Evolutionary conservation across 495 filamentous ascomycete species (phyloP).

Genomic region (Lasiosphaeria ovina): DNA sequence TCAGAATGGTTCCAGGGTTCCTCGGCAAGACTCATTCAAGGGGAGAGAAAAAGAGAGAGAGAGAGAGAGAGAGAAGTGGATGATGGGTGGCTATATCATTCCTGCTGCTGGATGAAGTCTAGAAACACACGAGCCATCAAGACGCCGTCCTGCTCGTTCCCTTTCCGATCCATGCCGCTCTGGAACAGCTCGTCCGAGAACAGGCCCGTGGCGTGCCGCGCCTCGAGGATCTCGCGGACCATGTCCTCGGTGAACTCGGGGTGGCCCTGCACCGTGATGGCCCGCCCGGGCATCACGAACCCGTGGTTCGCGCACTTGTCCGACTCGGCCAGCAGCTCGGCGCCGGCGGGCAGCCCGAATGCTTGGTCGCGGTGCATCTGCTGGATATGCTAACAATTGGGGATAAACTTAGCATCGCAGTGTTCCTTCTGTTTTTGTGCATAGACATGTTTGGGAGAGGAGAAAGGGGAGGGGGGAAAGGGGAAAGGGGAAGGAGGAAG

Average conservation of each 20-base stretch:
- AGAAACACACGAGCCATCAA: slow-evolving; percentile 67
- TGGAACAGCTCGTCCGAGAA: slow-evolving; percentile 62
- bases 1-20: too few species aligned
- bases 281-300: slow-evolving; percentile 64
- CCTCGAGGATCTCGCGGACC: slow-evolving; percentile 63
- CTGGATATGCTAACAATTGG: slow-evolving; percentile 60
- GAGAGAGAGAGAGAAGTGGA: neutral
- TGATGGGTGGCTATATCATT: neutral
- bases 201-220: slow-evolving; percentile 59
- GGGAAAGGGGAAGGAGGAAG: neutral
- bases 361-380: slow-evolving; percentile 92
- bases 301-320: slow-evolving; percentile 71
- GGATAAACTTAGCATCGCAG: neutral
- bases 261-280: slow-evolving; percentile 86
- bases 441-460: neutral
- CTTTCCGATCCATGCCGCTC: slow-evolving; percentile 65
- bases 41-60: neutral
- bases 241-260: slow-evolving; percentile 84
- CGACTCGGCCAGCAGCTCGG: slow-evolving; percentile 64
- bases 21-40: too few species aligned
- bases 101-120: slow-evolving; percentile 62
- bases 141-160: slow-evolving; percentile 71
- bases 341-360: slow-evolving; percentile 58
- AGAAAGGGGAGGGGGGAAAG: slow-evolving; percentile 6
- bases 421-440: neutral